Percentiles rank a stretch among this genome's conserved stretches.
Evolutionary conservation across 1,284 basidiomycete genomes (phyloP).

Genomic region (Grifola frondosa): DNA sequence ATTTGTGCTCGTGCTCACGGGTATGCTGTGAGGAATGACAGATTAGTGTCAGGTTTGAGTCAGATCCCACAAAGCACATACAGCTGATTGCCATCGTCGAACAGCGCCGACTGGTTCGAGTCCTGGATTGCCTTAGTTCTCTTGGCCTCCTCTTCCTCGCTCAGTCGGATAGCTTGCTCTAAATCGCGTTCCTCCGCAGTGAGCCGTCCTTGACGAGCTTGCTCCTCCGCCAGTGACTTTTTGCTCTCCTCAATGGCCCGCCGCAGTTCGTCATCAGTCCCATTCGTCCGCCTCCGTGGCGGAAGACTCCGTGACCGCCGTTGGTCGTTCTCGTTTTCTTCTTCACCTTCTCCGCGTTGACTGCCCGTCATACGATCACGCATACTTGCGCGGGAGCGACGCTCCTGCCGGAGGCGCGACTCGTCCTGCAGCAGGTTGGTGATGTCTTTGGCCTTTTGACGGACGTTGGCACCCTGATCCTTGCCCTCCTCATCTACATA

Average conservation of each 20-base stretch:
- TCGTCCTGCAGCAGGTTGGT: conserved; percentile 95
- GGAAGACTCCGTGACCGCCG: conserved; percentile 43
- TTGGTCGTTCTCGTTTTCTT: conserved; percentile 51
- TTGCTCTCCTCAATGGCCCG: conserved; percentile 89
- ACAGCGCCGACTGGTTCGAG: conserved; percentile 74
- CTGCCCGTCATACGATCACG: conserved; percentile 89
- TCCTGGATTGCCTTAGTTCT: conserved; percentile 71
- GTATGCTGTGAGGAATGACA: conserved; percentile 7
- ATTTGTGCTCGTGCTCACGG: conserved; percentile 44
- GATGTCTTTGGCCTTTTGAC: conserved; percentile 99
- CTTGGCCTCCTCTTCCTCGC: conserved; percentile 84
- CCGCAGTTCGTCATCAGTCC: conserved; percentile 76
- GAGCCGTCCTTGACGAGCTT: conserved; percentile 44
- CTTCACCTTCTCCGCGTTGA: conserved; percentile 45
- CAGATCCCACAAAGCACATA: conserved; percentile 32
- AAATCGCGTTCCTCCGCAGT: conserved; percentile 79
- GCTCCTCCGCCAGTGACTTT: conserved; percentile 74
- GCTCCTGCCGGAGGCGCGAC: conserved; percentile 80
- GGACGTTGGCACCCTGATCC: conserved; percentile 97
- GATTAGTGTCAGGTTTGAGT: conserved; percentile 3
- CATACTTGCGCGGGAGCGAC: conserved; percentile 86
- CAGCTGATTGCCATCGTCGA: conserved; percentile 84
- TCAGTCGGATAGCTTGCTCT: conserved; percentile 75
- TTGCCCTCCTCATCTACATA: conserved; percentile 95
- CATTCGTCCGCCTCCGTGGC: conserved; percentile 23